A percentile compares a stretch with the other conserved stretches of the same genome.
These are phyloP conservation scores for Pyrus hybrid DNA, from an alignment of 331 rosid species.

Conservation along the genomic window DNA sequence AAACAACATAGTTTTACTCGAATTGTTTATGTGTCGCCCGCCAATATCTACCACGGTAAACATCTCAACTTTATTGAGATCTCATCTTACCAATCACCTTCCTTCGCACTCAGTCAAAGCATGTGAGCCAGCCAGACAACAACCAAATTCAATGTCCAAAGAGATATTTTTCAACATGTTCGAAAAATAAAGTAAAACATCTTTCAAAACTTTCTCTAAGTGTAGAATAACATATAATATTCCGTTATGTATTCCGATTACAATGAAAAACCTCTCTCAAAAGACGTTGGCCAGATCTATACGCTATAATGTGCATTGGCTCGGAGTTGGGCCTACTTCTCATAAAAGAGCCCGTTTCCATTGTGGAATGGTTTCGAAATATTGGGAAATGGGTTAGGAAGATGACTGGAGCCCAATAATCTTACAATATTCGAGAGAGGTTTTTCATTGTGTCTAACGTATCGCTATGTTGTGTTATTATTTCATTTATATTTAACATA, in stretches of 20 bases:
- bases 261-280: no score
- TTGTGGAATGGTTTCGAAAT: neutral
- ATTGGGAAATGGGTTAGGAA: neutral
- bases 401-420: neutral
- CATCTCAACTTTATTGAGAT: no score
- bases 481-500: neutral
- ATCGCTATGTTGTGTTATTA: no score
- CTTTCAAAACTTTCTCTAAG: no score
- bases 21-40: no score
- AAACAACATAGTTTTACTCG: no score
- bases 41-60: no score
- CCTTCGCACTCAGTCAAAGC: neutral
- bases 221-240: no score
- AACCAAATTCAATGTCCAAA: no score
- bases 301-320: neutral
- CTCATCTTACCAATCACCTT: no score
- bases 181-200: fast-evolving
- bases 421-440: neutral
- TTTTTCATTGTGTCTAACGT: fast-evolving
- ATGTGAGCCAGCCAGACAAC: no score
- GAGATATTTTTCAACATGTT: no score
- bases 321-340: neutral
- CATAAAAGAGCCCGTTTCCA: neutral
- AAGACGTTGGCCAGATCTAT: neutral
- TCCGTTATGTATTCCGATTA: fast-evolving